These are phyloP conservation scores for Boletus semigastroideus DNA, from an alignment of 1,284 basidiomycete species.

Conservation along the genomic window DNA sequence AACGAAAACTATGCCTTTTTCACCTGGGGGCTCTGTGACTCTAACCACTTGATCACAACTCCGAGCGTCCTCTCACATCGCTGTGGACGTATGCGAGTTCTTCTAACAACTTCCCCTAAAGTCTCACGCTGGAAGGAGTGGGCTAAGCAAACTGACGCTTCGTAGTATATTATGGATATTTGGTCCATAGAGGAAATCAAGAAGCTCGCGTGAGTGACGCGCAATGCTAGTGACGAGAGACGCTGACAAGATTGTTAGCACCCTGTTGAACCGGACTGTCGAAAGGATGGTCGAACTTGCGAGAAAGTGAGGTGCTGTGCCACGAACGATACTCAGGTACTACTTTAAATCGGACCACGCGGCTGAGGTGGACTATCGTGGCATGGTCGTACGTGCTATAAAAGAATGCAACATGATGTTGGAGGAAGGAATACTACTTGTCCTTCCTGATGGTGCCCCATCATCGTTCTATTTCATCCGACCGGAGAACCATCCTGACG, in stretches of 20 bases:
- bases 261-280: background rate
- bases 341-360: rapidly evolving
- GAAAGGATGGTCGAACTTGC: background rate
- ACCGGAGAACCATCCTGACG: background rate
- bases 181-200: constrained; percentile 3
- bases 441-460: background rate
- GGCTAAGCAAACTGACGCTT: background rate
- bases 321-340: background rate
- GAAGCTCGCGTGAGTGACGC: constrained; percentile 4
- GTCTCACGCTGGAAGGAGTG: constrained; percentile 2
- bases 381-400: background rate
- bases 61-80: too few species aligned
- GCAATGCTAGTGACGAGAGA: too few species aligned
- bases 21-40: too few species aligned
- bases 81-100: too few species aligned
- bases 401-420: too few species aligned
- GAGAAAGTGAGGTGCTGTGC: background rate
- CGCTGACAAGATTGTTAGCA: background rate
- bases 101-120: background rate
- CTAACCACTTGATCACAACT: too few species aligned
- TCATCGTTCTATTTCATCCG: constrained; percentile 1
- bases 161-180: constrained; percentile 3
- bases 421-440: background rate
- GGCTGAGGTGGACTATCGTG: background rate
- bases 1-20: too few species aligned